Evolutionary conservation across 2,329 filamentous ascomycete species (phyloP), one percentile per base, ranked within the genome.

Genomic region (Pseudocercospora pini-densiflorae): DNA sequence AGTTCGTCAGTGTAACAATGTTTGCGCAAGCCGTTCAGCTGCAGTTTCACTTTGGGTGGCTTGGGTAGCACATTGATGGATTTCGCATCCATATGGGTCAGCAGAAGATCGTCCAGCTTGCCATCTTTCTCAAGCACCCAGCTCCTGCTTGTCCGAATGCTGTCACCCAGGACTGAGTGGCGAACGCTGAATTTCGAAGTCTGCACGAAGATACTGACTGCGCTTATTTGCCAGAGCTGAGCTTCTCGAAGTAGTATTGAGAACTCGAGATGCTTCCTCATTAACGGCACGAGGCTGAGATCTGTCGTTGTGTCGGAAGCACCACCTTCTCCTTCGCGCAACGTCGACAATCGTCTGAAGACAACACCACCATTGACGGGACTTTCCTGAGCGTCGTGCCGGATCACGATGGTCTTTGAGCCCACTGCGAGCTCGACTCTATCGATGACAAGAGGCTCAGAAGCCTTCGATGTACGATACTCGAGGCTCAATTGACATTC

Each of bases 41-140:
- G 85, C 54, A 99, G 87, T 72, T 92, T 89, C 82, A 99, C 88
- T 79, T 97, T 98, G 0, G 95, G 95, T 29, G 94, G 95, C 70
- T 96, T 92, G 1, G 95, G 94, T 62, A 93, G 84, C 24, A 99
- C 89, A 63, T 88, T 89, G 63, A 97, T 86, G 1, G 82, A 81
- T 36, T 86, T 81, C 1, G 83, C 82, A 63, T 86, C 82, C 45
- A 80, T 79, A 61, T 81, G 81, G 23, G 70, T 68, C 8, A 75
- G 67, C n/a, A 64, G 54, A 10, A 64, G 47, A 58, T 62, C 67
- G 9, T 68, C 64, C 10, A 72, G 14, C 19, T 55, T 45, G 29
- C 61, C 68, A n/a, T 64, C 61, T n/a, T 67, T 59, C 29, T 64
- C 21, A 5, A 70, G 45, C 51, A 67, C 65, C 65, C 71, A 73